Conservation (phyloP, 2,329 filamentous ascomycete genomes). For the Aspergillus sp. region DNA sequence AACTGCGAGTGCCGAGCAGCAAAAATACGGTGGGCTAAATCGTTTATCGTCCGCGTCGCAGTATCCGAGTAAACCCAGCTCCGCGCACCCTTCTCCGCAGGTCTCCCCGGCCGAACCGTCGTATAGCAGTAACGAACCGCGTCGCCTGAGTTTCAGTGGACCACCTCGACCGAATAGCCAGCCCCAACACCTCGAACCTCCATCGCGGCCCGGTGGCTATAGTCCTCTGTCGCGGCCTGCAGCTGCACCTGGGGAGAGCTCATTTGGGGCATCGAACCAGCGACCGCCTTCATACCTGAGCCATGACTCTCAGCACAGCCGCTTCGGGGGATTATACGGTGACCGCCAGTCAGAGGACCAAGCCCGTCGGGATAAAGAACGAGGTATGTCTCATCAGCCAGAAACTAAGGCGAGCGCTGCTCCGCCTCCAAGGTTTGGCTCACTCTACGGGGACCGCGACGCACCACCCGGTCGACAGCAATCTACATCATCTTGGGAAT, state of each 20-base stretch:
- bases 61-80: constrained; percentile 36
- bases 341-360: constrained; percentile 39
- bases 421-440: constrained; percentile 29
- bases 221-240: constrained; percentile 34
- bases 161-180: constrained; percentile 45
- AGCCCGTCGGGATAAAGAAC: constrained; percentile 35
- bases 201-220: constrained; percentile 33
- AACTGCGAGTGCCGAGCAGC: constrained; percentile 27
- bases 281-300: constrained; percentile 30
- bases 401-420: constrained; percentile 31
- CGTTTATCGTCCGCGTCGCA: constrained; percentile 30
- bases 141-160: constrained; percentile 46
- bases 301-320: constrained; percentile 31
- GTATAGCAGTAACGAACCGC: constrained; percentile 29
- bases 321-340: constrained; percentile 33
- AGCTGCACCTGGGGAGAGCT: constrained; percentile 20
- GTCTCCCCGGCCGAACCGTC: constrained; percentile 34
- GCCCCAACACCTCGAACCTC: constrained; percentile 37
- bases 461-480: constrained; percentile 26
- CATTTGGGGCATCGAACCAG: constrained; percentile 25
- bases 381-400: constrained; percentile 27
- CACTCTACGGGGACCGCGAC: constrained; percentile 36
- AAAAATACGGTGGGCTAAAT: constrained; percentile 32
- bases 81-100: constrained; percentile 35
- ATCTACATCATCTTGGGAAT: constrained; percentile 33